These are phyloP conservation scores for Emergomyces africanus DNA, from an alignment of 2,329 filamentous ascomycete genomes.

Conservation along the genomic window DNA sequence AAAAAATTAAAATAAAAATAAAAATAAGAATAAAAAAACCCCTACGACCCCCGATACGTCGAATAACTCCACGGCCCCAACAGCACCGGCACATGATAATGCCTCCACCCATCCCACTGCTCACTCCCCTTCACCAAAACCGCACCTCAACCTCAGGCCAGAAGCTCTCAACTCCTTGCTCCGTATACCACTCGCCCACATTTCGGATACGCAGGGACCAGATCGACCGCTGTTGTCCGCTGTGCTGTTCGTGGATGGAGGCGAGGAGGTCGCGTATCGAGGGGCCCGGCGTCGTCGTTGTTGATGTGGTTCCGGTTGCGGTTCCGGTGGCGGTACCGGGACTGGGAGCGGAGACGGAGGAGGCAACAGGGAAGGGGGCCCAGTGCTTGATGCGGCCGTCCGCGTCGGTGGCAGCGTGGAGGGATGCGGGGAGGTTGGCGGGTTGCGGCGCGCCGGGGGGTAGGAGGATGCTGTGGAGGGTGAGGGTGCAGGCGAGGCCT, in stretches of 20 bases:
- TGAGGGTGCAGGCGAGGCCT: constrained; percentile 37
- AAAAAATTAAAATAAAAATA: background rate
- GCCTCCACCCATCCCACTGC: constrained; percentile 31
- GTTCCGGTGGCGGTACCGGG: constrained; percentile 5
- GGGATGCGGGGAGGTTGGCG: constrained; percentile 15
- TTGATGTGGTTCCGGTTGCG: background rate
- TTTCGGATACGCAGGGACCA: constrained; percentile 35
- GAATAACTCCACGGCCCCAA: constrained; percentile 40
- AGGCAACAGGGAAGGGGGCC: constrained; percentile 18
- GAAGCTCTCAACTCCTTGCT: constrained; percentile 36
- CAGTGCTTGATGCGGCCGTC: constrained; percentile 36
- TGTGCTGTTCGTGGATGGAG: background rate
- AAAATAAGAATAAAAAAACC: too few species aligned
- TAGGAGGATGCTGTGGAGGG: constrained; percentile 34
- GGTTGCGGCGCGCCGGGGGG: constrained; percentile 12
- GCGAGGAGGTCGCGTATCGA: background rate
- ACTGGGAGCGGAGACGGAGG: constrained; percentile 12
- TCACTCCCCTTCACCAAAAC: constrained; percentile 36
- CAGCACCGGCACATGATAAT: constrained; percentile 40
- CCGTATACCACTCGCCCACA: constrained; percentile 35
- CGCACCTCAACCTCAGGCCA: constrained; percentile 40
- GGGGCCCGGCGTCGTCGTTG: background rate
- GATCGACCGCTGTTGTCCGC: constrained; percentile 20
- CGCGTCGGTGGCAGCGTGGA: constrained; percentile 30
- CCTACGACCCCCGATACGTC: constrained; percentile 37